These are phyloP conservation scores for Xylariaceae sp. DNA, from an alignment of 2,329 filamentous ascomycete genomes.

Conservation along the genomic window DNA sequence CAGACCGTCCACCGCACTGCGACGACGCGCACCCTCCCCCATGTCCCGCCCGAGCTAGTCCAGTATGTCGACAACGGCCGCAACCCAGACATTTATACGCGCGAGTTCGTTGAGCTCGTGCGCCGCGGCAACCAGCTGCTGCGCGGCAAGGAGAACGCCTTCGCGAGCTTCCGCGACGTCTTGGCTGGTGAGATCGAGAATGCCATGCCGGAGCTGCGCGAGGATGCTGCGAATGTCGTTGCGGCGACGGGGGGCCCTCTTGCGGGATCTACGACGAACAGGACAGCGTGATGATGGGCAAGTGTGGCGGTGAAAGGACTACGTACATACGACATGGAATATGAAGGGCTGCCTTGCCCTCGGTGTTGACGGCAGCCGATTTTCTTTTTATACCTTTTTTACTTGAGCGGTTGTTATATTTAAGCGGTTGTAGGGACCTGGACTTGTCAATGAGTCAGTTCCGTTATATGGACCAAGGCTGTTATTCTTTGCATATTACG, in stretches of 20 bases:
- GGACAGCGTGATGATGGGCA: background rate
- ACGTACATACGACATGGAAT: too few species aligned
- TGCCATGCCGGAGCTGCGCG: constrained; percentile 55
- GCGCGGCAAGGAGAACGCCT: constrained; percentile 59
- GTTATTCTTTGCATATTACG: background rate
- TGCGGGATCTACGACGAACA: background rate
- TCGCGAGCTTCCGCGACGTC: constrained; percentile 55
- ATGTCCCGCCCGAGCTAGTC: constrained; percentile 57
- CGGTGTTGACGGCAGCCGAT: background rate
- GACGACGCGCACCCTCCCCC: constrained; percentile 41
- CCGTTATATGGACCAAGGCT: background rate
- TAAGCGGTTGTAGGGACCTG: background rate
- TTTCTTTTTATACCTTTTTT: background rate
- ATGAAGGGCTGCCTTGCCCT: too few species aligned
- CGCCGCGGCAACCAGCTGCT: constrained; percentile 61
- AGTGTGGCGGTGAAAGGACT: background rate
- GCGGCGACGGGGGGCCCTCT: constrained; percentile 37
- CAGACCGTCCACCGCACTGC: constrained; percentile 39
- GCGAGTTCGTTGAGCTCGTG: constrained; percentile 67
- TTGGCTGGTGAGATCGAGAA: constrained; percentile 53
- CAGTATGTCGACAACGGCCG: constrained; percentile 66
- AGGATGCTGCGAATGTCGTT: constrained; percentile 48
- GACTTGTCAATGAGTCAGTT: background rate
- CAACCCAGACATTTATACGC: constrained; percentile 69
- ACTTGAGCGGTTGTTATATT: background rate